Evolutionary conservation across 192 early-diverging fungal genomes (phyloP).

Genomic region (Linnemannia exigua): DNA sequence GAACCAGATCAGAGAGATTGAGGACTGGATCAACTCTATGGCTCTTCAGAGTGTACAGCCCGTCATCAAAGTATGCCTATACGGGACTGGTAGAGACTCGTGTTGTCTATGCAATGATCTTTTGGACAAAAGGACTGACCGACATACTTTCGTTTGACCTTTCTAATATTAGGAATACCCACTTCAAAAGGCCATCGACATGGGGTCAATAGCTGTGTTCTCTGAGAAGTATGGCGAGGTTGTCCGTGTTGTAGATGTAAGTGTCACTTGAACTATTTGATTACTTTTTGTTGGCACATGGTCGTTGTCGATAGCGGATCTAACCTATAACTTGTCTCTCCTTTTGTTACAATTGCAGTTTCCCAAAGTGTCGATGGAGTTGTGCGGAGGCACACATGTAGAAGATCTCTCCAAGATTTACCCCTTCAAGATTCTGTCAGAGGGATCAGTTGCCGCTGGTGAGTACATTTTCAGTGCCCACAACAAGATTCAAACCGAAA

Average conservation of each 20-base stretch:
- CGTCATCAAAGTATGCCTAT: slow-evolving; percentile 28
- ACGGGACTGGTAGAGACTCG: too few species aligned
- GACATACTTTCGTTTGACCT: background rate
- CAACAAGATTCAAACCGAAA: too few species aligned
- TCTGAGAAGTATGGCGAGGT: slow-evolving; percentile 69
- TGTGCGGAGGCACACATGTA: slow-evolving; percentile 74
- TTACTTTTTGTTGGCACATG: background rate
- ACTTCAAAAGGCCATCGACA: slow-evolving; percentile 62
- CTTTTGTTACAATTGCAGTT: slow-evolving; percentile 25
- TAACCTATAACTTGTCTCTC: background rate
- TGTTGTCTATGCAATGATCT: background rate
- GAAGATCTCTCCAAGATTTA: slow-evolving; percentile 59
- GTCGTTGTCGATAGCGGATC: background rate
- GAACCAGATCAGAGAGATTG: slow-evolving; percentile 61
- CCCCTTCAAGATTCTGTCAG: slow-evolving; percentile 69
- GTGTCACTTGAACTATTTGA: background rate
- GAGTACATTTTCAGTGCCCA: too few species aligned
- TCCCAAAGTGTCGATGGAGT: slow-evolving; percentile 63
- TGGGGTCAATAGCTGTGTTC: slow-evolving; percentile 66
- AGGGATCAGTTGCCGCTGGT: slow-evolving; percentile 72
- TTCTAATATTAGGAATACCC: slow-evolving; percentile 43
- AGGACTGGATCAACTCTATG: slow-evolving; percentile 65
- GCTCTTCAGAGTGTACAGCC: slow-evolving; percentile 55
- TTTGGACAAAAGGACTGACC: background rate
- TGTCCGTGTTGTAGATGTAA: slow-evolving; percentile 71